Conservation (phyloP, 768 basidiomycete genomes). For the Zangia roseola region DNA sequence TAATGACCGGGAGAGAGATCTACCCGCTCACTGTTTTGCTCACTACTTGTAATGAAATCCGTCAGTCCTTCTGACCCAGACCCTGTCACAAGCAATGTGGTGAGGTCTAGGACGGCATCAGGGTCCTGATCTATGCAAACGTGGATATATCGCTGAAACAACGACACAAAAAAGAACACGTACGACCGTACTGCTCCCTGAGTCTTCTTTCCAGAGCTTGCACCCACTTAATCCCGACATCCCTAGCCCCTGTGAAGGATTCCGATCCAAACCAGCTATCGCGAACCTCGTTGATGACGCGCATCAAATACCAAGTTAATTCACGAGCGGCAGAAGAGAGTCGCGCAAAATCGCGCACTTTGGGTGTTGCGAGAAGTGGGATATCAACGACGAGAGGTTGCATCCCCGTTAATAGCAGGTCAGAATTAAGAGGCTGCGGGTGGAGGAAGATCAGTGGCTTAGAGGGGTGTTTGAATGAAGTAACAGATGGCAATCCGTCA, state of each 20-base stretch:
- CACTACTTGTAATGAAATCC: conserved; percentile 76
- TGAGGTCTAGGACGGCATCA: conserved; percentile 69
- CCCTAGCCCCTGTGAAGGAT: conserved; percentile 62
- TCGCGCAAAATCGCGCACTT: conserved; percentile 66
- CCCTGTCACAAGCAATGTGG: conserved; percentile 67
- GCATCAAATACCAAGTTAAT: conserved; percentile 68
- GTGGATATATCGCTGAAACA: conserved; percentile 11
- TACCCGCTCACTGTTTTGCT: conserved; percentile 83
- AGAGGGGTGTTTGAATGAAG: conserved; percentile 43
- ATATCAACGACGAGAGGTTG: conserved; percentile 50
- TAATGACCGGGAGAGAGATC: conserved; percentile 17
- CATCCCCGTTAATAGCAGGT: conserved; percentile 25
- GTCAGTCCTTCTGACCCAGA: conserved; percentile 64
- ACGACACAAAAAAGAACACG: conserved; percentile 25
- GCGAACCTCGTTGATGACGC: conserved; percentile 71
- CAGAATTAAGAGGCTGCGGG: conserved; percentile 31
- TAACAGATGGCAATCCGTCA: conserved; percentile 33
- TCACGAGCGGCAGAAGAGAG: conserved; percentile 69
- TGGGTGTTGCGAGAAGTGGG: conserved; percentile 55
- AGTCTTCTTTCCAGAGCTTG: conserved; percentile 62
- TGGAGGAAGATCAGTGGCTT: conserved; percentile 52
- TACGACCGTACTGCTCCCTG: conserved; percentile 65
- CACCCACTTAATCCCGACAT: conserved; percentile 73
- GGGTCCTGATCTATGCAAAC: conserved; percentile 51
- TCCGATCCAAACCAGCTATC: conserved; percentile 72